These are phyloP conservation scores for Alternaria sp. DNA, from an alignment of 2,329 filamentous ascomycete species.

Conservation along the genomic window DNA sequence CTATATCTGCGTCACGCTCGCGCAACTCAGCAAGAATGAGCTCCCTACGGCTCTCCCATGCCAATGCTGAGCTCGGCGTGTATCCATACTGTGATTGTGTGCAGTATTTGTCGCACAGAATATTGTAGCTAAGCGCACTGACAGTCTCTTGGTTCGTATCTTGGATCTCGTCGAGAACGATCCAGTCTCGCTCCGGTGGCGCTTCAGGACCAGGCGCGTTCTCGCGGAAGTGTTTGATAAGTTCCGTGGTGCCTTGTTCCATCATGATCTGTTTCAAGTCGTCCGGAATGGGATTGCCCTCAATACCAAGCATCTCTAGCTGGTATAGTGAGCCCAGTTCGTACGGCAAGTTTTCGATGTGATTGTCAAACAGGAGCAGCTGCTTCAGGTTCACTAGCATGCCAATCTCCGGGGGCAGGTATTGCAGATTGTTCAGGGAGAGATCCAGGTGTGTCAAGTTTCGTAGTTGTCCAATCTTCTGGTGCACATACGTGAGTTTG, in stretches of 20 bases:
- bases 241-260: slow-evolving; percentile 84
- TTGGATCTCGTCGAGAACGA: slow-evolving; percentile 72
- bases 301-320: slow-evolving; percentile 87
- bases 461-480: slow-evolving; percentile 82
- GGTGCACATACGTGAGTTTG: slow-evolving; percentile 81
- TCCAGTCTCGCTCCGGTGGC: slow-evolving; percentile 77
- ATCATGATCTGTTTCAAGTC: slow-evolving; percentile 82
- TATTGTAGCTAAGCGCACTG: slow-evolving; percentile 93
- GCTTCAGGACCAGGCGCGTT: slow-evolving; percentile 81
- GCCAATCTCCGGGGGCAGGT: slow-evolving; percentile 88
- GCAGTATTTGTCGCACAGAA: slow-evolving; percentile 91
- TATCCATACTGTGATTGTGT: slow-evolving; percentile 89
- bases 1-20: slow-evolving; percentile 82
- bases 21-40: slow-evolving; percentile 85
- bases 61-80: slow-evolving; percentile 80
- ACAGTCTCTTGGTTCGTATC: slow-evolving; percentile 69
- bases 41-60: slow-evolving; percentile 86
- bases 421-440: slow-evolving; percentile 84
- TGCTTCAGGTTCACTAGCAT: slow-evolving; percentile 95
- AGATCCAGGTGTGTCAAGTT: slow-evolving; percentile 85
- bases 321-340: slow-evolving; percentile 91
- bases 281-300: slow-evolving; percentile 85
- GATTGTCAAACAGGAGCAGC: slow-evolving; percentile 89
- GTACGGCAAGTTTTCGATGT: slow-evolving; percentile 80
- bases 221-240: slow-evolving; percentile 86